Evolutionary conservation across 2,329 filamentous ascomycete genomes (phyloP).

Genomic region (Zymoseptoria ardabiliae): DNA sequence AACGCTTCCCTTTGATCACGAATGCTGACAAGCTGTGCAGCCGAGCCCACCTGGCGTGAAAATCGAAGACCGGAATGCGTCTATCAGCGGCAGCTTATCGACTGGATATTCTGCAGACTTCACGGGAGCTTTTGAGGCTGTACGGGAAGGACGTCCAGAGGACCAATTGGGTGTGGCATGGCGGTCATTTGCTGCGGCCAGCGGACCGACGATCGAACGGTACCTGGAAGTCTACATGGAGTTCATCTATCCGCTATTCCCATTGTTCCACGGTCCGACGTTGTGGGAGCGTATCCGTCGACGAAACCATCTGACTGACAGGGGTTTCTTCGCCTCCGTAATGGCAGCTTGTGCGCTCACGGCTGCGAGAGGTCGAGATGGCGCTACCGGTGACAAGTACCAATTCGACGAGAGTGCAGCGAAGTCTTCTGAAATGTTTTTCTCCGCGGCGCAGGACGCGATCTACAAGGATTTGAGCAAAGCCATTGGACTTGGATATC

Average conservation of each 20-base stretch:
- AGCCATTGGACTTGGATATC: conserved; percentile 33
- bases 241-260: conserved; percentile 48
- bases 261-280: conserved; percentile 45
- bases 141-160: conserved; percentile 21
- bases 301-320: conserved; percentile 38
- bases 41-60: conserved; percentile 14
- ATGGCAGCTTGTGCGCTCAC: conserved; percentile 48
- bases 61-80: conserved; percentile 6
- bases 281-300: conserved; percentile 35
- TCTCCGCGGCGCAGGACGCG: conserved; percentile 36
- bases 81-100: conserved; percentile 1
- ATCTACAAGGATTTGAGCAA: conserved; percentile 33
- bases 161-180: conserved; percentile 30
- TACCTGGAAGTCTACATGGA: conserved; percentile 46
- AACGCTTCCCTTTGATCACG: background rate
- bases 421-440: conserved; percentile 39
- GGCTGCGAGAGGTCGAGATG: conserved; percentile 44
- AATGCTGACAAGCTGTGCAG: conserved; percentile 4
- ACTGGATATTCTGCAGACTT: conserved; percentile 7
- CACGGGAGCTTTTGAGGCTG: conserved; percentile 14
- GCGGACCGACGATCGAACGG: conserved; percentile 33
- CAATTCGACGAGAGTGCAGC: conserved; percentile 9
- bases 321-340: conserved; percentile 41
- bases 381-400: conserved; percentile 35
- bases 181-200: conserved; percentile 37